These are phyloP conservation scores for Vanrija sp. DNA, from an alignment of 1,284 basidiomycete genomes.

Conservation along the genomic window DNA sequence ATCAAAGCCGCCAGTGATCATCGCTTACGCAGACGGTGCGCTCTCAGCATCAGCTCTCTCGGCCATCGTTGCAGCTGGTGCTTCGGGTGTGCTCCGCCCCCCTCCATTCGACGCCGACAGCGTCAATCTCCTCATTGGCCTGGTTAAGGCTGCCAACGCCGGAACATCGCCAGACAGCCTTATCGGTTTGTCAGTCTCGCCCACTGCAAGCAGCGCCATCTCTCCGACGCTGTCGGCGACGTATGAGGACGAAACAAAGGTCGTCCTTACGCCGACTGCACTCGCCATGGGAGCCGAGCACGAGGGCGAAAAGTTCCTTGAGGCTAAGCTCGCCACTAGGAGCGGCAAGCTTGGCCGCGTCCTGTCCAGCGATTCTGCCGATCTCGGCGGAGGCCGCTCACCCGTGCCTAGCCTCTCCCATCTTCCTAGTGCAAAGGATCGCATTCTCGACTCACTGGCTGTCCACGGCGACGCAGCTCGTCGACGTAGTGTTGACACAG, in stretches of 20 bases:
- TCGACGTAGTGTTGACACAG: slow-evolving; percentile 76
- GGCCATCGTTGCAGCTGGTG: slow-evolving; percentile 40
- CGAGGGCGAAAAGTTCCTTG: slow-evolving; percentile 39
- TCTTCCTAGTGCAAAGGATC: too few relatives aligned
- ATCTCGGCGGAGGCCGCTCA: too few relatives aligned
- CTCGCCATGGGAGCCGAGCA: slow-evolving; percentile 36
- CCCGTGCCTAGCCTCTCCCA: too few relatives aligned
- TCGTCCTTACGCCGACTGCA: slow-evolving; percentile 41
- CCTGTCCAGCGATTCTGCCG: too few relatives aligned
- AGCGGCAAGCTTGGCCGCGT: not conserved
- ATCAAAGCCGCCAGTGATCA: slow-evolving; percentile 35
- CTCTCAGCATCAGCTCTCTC: slow-evolving; percentile 30
- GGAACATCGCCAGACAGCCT: slow-evolving; percentile 4
- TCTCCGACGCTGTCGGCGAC: not conserved
- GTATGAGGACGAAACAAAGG: slow-evolving; percentile 21
- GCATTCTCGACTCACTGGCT: not conserved
- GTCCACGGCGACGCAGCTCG: slow-evolving; percentile 26
- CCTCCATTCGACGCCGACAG: slow-evolving; percentile 41
- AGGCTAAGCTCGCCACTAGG: slow-evolving; percentile 1
- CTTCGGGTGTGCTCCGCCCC: slow-evolving; percentile 39
- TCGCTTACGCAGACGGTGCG: slow-evolving; percentile 44
- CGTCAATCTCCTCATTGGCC: slow-evolving; percentile 23
- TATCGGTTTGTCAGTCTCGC: slow-evolving; percentile 12
- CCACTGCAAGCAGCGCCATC: not conserved
- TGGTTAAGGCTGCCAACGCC: slow-evolving; percentile 31